Evolutionary conservation across 768 basidiomycete genomes (phyloP).

Genomic region (Pulveroboletus ravenelii): DNA sequence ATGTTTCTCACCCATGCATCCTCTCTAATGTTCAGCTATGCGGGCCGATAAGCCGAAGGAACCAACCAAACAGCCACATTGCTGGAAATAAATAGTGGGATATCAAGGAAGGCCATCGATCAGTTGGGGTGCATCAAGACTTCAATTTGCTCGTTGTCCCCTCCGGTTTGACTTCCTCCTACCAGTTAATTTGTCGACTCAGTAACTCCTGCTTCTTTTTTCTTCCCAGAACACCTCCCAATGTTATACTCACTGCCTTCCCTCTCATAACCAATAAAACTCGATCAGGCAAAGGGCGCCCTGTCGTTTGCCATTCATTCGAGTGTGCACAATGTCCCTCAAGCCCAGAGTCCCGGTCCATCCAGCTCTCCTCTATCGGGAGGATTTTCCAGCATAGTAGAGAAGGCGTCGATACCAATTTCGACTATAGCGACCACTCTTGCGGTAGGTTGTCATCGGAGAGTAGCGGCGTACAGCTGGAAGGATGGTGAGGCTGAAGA

Average conservation of each 20-base stretch:
- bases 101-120: constrained; percentile 73
- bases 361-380: constrained; percentile 7
- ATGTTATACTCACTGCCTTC: constrained; percentile 75
- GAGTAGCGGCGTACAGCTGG: constrained; percentile 43
- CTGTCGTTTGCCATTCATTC: constrained; percentile 79
- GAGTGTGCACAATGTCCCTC: constrained; percentile 43
- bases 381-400: constrained; percentile 7
- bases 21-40: constrained; percentile 12
- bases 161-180: constrained; percentile 52
- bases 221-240: constrained; percentile 56
- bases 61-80: constrained; percentile 27
- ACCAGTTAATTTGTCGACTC: not conserved
- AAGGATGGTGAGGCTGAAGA: too few species aligned
- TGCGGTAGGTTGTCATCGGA: constrained; percentile 40
- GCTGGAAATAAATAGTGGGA: constrained; percentile 60
- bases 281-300: constrained; percentile 74
- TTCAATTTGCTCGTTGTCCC: constrained; percentile 82
- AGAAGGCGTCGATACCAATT: constrained; percentile 39
- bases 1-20: constrained; percentile 17
- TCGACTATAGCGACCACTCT: constrained; percentile 62
- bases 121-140: constrained; percentile 81
- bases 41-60: constrained; percentile 3
- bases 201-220: not conserved
- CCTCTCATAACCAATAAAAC: constrained; percentile 62
- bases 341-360: constrained; percentile 21